Evolutionary conservation across 2,329 filamentous ascomycete species (phyloP), one percentile per base, ranked within the genome.

Genomic region (Fusarium setosum): DNA sequence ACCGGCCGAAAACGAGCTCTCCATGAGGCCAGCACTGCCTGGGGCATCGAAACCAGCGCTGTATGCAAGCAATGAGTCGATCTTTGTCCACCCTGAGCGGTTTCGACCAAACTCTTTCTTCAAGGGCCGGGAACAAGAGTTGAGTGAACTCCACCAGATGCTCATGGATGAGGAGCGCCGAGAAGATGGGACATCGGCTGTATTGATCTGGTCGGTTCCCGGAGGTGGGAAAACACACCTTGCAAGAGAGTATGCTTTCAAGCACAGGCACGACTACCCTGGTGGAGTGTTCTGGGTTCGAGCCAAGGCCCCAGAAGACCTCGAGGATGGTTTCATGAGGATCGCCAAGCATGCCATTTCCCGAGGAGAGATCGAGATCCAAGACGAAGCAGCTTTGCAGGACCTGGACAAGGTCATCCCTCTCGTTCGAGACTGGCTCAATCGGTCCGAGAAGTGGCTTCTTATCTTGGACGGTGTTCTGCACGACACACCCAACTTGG

Each of bases 261-360:
- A 59, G 13, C 58, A 72, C 47, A 52, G 62, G 10, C 54, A 63
- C 15, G 38, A 71, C 31, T 71, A 71, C 24, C 58, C 68, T 1
- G 67, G 68, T 15, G 69, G 69, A 2, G 56, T 72, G 15, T 72
- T 72, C 37, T 71, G 69, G 69, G 62, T 72, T 18, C 66, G 68
- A 13, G 63, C 61, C 29, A 72, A 71, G 42, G 42, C 62, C 23
- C 67, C 66, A 21, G 69, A 72, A 44, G 69, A 72, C n/a, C 61
- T 72, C 13, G 69, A 71, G 23, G 68, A 72, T 15, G 69, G 68
- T 9, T 70, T 72, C 35, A 41, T 68, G 24, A 71, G 59, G 31
- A 70, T 72, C 20, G 69, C 67, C 4, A 71, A 66, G 23, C 58
- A 61, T 26, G 59, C 60, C 23, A 59, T 42, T 10, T 45, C 67